Conservation (phyloP, 805 yeast species). For the Naumovozyma baii region DNA sequence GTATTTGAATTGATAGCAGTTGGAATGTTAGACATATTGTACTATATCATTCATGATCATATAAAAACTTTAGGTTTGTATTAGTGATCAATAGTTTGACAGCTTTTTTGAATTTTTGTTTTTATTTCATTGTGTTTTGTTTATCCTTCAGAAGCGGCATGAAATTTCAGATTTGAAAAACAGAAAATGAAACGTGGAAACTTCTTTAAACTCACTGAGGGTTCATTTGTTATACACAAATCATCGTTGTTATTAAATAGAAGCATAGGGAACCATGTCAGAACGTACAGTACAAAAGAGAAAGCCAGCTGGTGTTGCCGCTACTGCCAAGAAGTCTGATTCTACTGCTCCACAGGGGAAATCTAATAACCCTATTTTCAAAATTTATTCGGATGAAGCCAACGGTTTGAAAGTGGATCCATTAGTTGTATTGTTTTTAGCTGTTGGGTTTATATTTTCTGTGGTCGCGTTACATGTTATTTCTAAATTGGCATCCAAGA, state of each 20-base stretch:
- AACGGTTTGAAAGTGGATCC: slow-evolving; percentile 90
- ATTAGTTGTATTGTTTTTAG: slow-evolving; percentile 82
- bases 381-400: slow-evolving; percentile 93
- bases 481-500: slow-evolving; percentile 80
- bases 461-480: slow-evolving; percentile 85
- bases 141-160: no score
- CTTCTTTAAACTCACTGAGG: not conserved
- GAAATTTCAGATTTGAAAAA: no score
- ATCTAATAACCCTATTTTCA: slow-evolving; percentile 86
- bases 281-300: slow-evolving; percentile 71
- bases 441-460: slow-evolving; percentile 89
- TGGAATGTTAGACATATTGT: no score
- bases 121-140: no score
- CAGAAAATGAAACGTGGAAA: not conserved
- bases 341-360: slow-evolving; percentile 32
- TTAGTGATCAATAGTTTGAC: no score
- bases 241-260: no score
- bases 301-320: slow-evolving; percentile 52
- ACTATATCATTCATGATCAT: no score
- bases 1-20: no score
- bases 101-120: no score
- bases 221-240: no score
- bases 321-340: slow-evolving; percentile 37
- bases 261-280: slow-evolving; percentile 74
- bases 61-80: no score